Evolutionary conservation across 2,329 filamentous ascomycete species (phyloP).

Genomic region (Ceratocystiopsis brevicomis): DNA sequence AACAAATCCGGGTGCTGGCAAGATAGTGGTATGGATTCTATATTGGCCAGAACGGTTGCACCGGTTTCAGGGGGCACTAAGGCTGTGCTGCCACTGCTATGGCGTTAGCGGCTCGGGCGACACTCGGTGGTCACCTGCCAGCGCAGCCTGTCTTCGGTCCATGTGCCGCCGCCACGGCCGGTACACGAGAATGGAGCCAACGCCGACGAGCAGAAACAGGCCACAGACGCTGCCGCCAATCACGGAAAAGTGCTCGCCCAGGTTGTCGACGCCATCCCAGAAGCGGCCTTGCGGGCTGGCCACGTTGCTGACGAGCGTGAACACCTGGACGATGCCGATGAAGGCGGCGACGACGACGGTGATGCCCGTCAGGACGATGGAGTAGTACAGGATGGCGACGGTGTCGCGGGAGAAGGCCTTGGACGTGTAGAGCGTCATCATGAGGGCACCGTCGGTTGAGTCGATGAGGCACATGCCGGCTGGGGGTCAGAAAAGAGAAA

Average conservation of each 20-base stretch:
- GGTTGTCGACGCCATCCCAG: slow-evolving; percentile 68
- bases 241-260: slow-evolving; percentile 67
- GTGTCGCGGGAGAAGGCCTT: slow-evolving; percentile 59
- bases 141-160: slow-evolving; percentile 11
- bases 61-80: too few species aligned
- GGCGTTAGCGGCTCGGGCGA: too few species aligned
- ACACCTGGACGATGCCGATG: slow-evolving; percentile 69
- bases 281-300: slow-evolving; percentile 58
- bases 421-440: slow-evolving; percentile 85
- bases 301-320: slow-evolving; percentile 61
- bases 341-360: slow-evolving; percentile 71
- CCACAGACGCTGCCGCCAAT: slow-evolving; percentile 77
- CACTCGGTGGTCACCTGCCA: too few species aligned
- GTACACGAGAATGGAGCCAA: slow-evolving; percentile 56
- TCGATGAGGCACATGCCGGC: slow-evolving; percentile 92
- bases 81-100: too few species aligned
- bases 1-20: too few species aligned
- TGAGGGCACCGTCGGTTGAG: slow-evolving; percentile 79
- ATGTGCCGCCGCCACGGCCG: slow-evolving; percentile 51
- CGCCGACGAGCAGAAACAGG: slow-evolving; percentile 60
- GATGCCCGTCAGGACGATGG: slow-evolving; percentile 64
- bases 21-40: too few species aligned
- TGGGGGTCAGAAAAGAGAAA: slow-evolving; percentile 12
- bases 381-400: slow-evolving; percentile 89
- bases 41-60: too few species aligned